Conservation (phyloP, 176 grass and related monocot genomes). For the Aegilops longissima region DNA sequence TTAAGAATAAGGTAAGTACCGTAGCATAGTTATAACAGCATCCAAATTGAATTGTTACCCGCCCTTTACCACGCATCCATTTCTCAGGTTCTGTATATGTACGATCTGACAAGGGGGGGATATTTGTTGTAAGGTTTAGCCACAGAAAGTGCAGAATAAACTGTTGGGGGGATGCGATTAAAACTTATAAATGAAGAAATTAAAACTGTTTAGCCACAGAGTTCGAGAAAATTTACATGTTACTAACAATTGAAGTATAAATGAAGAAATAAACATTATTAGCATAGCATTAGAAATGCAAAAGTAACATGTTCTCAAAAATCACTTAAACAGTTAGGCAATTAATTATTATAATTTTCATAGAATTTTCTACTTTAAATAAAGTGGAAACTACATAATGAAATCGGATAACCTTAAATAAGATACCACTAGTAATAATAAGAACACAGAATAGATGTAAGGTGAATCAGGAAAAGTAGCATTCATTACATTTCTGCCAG, state of each 20-base stretch:
- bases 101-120: conserved; percentile 40
- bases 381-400: background rate
- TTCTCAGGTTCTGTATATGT: conserved; percentile 80
- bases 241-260: too few relatives aligned
- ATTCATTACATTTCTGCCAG: background rate
- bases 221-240: too few relatives aligned
- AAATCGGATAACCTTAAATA: background rate
- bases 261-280: background rate
- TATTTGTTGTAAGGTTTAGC: conserved; percentile 10
- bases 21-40: conserved; percentile 91
- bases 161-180: background rate
- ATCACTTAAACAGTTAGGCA: background rate
- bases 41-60: conserved; percentile 80
- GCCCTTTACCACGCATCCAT: conserved; percentile 93
- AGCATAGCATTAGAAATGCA: background rate
- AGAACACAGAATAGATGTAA: background rate
- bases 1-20: conserved; percentile 42
- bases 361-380: background rate
- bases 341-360: background rate
- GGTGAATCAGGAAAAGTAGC: background rate
- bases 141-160: background rate
- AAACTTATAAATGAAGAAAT: background rate
- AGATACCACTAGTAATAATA: background rate
- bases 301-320: background rate
- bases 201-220: too few relatives aligned